Percentiles rank a stretch among this genome's conserved stretches.
These are phyloP conservation scores for Mucor racemosus DNA, from an alignment of 371 early-diverging fungal species.

Conservation along the genomic window DNA sequence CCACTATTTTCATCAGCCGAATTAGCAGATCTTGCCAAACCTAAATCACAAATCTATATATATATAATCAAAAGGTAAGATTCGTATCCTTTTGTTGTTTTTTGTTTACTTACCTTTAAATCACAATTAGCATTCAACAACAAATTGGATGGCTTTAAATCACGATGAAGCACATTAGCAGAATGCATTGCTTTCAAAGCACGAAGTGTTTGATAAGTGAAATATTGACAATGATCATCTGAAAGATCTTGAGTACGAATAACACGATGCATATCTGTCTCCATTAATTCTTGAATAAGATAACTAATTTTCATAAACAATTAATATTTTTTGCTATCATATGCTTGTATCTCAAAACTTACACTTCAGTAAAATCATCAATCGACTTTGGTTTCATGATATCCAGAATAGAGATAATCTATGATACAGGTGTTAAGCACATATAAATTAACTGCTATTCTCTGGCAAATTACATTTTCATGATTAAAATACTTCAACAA, in stretches of 20 bases:
- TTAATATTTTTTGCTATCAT: not conserved
- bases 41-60: constrained; percentile 89
- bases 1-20: constrained; percentile 87
- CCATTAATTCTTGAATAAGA: constrained; percentile 91
- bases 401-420: constrained; percentile 92
- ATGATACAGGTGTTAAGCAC: constrained; percentile 3
- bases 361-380: constrained; percentile 89
- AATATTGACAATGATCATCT: constrained; percentile 98
- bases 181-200: constrained; percentile 98
- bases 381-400: constrained; percentile 79
- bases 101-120: constrained; percentile 68
- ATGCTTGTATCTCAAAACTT: constrained; percentile 13
- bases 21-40: constrained; percentile 90
- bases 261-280: constrained; percentile 98
- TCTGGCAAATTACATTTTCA: constrained; percentile 64
- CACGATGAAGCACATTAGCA: constrained; percentile 97
- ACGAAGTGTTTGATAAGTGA: constrained; percentile 95
- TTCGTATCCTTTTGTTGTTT: too few relatives aligned
- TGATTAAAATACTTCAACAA: constrained; percentile 87
- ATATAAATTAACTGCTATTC: not conserved
- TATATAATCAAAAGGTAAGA: not conserved
- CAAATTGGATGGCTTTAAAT: constrained; percentile 96
- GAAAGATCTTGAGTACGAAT: constrained; percentile 97
- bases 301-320: constrained; percentile 39
- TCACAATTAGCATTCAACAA: constrained; percentile 98